phyloP scores from a whole-genome alignment of 768 basidiomycete species.

The Lactifluus hygrophoroides region DNA sequence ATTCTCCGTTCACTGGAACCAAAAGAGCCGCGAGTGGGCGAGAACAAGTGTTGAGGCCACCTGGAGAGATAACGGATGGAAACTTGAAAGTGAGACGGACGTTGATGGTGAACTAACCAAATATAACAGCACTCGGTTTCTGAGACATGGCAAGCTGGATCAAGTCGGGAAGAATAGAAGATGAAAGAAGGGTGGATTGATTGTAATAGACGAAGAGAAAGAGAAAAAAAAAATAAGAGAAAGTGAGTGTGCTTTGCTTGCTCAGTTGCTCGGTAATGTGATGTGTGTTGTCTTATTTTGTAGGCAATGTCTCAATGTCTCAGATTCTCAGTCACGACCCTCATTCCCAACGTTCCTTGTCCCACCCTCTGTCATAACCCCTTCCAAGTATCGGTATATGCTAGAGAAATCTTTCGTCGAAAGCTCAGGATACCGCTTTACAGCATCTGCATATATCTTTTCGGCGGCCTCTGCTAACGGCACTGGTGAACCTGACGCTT shows the following conservation, averaged over 20 bases:
- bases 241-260: neutral
- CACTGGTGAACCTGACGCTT: conserved; percentile 39
- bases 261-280: neutral
- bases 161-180: neutral
- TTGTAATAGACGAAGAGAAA: neutral
- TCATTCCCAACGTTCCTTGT: neutral
- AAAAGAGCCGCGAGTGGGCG: conserved; percentile 60
- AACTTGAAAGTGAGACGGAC: neutral
- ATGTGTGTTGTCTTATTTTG: neutral
- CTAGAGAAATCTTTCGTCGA: conserved; percentile 72
- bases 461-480: conserved; percentile 62
- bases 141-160: conserved; percentile 30
- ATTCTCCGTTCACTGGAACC: conserved; percentile 57
- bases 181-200: neutral
- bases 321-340: too few relatives aligned
- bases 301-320: neutral
- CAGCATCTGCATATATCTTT: conserved; percentile 49
- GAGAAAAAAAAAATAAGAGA: neutral
- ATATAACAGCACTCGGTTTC: conserved; percentile 64
- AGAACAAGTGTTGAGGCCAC: conserved; percentile 75
- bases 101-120: conserved; percentile 52
- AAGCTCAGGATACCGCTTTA: conserved; percentile 48
- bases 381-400: conserved; percentile 58
- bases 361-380: conserved; percentile 20
- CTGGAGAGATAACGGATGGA: conserved; percentile 30